phyloP scores from a whole-genome alignment of 257 asterid species.

The Solanum lycopersicoides region DNA sequence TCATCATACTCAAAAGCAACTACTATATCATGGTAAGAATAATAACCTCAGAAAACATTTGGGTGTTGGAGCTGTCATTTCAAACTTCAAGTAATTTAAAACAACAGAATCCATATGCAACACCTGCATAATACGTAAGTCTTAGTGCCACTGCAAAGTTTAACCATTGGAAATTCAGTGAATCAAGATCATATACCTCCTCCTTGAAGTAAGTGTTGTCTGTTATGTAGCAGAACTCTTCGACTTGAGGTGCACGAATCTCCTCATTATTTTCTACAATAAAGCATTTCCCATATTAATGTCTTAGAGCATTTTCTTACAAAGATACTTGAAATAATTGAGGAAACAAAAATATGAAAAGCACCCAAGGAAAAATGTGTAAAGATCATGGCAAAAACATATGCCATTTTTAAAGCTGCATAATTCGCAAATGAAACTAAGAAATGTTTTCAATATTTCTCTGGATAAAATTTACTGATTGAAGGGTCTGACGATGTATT shows the following conservation, averaged over 20 bases:
- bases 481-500: too few species aligned
- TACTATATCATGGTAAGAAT: background rate
- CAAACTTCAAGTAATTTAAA: slow-evolving; percentile 71
- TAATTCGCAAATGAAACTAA: too few species aligned
- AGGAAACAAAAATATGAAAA: background rate
- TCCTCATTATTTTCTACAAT: slow-evolving; percentile 85
- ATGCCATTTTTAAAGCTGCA: background rate
- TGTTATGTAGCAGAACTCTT: slow-evolving; percentile 91
- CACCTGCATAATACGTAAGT: slow-evolving; percentile 19
- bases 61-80: slow-evolving; percentile 76
- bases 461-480: too few species aligned
- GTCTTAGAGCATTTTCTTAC: background rate
- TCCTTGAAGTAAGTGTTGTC: slow-evolving; percentile 86
- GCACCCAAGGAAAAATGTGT: background rate
- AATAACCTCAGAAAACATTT: slow-evolving; percentile 78
- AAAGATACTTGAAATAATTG: background rate
- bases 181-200: slow-evolving; percentile 33
- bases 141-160: background rate
- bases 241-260: slow-evolving; percentile 87
- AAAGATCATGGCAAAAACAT: background rate
- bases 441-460: too few species aligned
- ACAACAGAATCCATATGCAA: slow-evolving; percentile 84
- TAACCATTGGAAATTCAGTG: background rate
- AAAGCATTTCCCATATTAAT: background rate
- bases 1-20: background rate